These are phyloP conservation scores for Diaporthe aspalathi DNA, from an alignment of 2,329 filamentous ascomycete species.

Conservation along the genomic window DNA sequence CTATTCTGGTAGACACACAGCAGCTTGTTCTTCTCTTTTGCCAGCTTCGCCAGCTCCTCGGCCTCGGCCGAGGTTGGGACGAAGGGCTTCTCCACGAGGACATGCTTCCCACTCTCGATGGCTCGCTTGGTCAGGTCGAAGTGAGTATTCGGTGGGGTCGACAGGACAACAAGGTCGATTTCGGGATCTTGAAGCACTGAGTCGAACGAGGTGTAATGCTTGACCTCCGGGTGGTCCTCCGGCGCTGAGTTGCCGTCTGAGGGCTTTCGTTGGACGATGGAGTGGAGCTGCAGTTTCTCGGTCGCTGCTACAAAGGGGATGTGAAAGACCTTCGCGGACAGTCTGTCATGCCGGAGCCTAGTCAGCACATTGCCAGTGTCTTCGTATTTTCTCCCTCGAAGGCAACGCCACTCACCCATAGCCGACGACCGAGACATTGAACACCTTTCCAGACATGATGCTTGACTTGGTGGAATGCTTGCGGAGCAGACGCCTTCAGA, in stretches of 20 bases:
- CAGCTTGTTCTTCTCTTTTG: constrained; percentile 61
- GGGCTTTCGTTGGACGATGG: constrained; percentile 80
- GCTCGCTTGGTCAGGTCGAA: constrained; percentile 73
- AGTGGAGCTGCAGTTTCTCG: constrained; percentile 74
- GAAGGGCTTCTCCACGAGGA: constrained; percentile 86
- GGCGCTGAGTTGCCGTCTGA: constrained; percentile 73
- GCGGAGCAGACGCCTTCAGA: not conserved
- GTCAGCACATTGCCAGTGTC: not conserved
- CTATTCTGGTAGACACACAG: constrained; percentile 82
- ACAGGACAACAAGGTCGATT: constrained; percentile 77
- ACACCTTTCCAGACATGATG: constrained; percentile 40
- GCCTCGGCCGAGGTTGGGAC: constrained; percentile 78
- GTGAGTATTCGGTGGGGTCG: constrained; percentile 79
- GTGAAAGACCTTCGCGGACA: constrained; percentile 75
- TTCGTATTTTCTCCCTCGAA: not conserved
- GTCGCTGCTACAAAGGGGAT: constrained; percentile 80
- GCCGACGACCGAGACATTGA: constrained; percentile 48
- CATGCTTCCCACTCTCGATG: constrained; percentile 78
- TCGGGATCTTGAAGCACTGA: constrained; percentile 73
- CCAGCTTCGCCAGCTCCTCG: constrained; percentile 67
- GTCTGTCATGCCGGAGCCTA: constrained; percentile 47
- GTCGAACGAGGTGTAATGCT: constrained; percentile 72
- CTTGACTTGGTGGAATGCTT: not conserved
- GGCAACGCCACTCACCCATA: constrained; percentile 42
- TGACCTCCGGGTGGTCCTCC: constrained; percentile 73